Evolutionary conservation across 306 rosid genomes (phyloP).

Genomic region (Prunus kanzakura): DNA sequence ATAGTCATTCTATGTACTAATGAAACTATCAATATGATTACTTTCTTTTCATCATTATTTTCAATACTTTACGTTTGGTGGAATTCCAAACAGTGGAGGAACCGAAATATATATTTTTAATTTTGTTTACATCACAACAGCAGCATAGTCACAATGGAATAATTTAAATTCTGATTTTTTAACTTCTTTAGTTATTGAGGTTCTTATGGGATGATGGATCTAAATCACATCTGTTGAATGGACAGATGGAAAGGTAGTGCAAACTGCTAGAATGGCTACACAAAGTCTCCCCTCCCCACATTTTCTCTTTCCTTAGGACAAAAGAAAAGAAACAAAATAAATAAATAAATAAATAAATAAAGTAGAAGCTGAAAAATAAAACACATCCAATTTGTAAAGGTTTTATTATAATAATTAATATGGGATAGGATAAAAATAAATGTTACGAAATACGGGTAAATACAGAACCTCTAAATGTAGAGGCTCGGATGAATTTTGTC

Average conservation of each 20-base stretch:
- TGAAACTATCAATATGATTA: background rate
- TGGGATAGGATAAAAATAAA: too few relatives aligned
- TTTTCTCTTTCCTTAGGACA: background rate
- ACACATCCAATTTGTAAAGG: background rate
- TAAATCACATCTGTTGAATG: conserved; percentile 9
- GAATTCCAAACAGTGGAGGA: background rate
- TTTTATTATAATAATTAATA: too few relatives aligned
- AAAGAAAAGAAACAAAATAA: background rate
- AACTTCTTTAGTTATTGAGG: background rate
- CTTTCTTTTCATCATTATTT: background rate
- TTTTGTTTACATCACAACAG: background rate
- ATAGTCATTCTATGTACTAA: background rate
- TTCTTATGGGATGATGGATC: background rate
- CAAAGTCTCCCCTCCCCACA: background rate
- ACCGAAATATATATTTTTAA: background rate
- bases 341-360: too few relatives aligned
- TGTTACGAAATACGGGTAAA: rapidly evolving
- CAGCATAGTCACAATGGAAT: background rate
- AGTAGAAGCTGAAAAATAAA: background rate
- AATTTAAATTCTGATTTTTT: background rate
- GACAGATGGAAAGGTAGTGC: conserved; percentile 6
- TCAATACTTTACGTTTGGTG: background rate
- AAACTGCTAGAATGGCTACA: background rate
- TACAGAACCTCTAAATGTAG: too few relatives aligned
- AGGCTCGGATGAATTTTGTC: too few relatives aligned